Conservation (phyloP, 148 eudicot genomes). For the Amaranthus hypochondriacus region DNA sequence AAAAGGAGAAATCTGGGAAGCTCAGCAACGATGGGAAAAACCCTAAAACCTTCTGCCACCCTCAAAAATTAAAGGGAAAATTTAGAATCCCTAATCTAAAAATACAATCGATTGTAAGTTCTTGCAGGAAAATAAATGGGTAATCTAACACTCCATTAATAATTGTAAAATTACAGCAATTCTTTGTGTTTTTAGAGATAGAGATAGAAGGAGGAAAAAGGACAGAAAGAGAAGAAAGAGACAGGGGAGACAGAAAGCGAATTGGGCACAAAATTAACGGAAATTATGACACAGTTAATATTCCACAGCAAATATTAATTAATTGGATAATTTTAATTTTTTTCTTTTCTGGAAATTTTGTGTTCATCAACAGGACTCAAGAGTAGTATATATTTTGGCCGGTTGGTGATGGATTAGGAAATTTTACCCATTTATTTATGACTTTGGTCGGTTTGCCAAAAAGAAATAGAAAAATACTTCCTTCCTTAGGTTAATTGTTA, state of each 20-base stretch:
- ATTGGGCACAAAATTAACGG: slow-evolving; percentile 18
- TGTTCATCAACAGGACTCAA: too few species aligned
- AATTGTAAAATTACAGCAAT: slow-evolving; percentile 11
- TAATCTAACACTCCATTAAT: slow-evolving; percentile 2
- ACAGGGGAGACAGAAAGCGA: slow-evolving; percentile 15
- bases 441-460: too few species aligned
- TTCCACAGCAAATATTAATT: not conserved
- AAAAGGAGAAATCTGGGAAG: not conserved
- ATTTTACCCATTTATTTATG: too few species aligned
- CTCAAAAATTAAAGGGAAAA: not conserved
- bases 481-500: too few species aligned
- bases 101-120: slow-evolving; percentile 8
- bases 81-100: slow-evolving; percentile 27
- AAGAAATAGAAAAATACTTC: too few species aligned
- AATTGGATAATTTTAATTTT: not conserved
- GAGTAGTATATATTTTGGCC: too few species aligned
- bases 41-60: slow-evolving; percentile 26
- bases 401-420: too few species aligned
- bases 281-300: slow-evolving; percentile 2
- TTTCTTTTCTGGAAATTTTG: not conserved
- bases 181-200: slow-evolving; percentile 9
- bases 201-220: slow-evolving; percentile 14
- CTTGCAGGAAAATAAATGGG: slow-evolving; percentile 10
- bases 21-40: slow-evolving; percentile 19
- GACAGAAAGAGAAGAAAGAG: slow-evolving; percentile 1